Evolutionary conservation across 768 basidiomycete genomes (phyloP).

Genomic region (Suillus hirtellus): DNA sequence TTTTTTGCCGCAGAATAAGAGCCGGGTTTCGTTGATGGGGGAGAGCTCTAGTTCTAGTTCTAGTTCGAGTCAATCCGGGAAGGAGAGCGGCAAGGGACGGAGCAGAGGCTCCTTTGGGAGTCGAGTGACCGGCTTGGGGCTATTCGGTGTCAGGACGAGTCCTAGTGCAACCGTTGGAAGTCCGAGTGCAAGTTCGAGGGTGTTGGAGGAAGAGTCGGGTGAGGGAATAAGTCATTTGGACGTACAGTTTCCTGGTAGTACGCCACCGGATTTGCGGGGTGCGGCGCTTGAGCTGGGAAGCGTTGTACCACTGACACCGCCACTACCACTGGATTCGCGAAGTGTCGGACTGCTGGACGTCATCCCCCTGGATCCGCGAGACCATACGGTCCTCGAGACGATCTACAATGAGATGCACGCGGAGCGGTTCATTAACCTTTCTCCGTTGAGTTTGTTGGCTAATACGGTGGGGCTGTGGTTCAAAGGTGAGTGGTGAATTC

Average conservation of each 20-base stretch:
- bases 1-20: constrained; percentile 7
- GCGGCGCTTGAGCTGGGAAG: background rate
- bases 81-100: background rate
- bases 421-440: constrained; percentile 64
- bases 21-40: constrained; percentile 2
- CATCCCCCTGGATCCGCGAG: constrained; percentile 53
- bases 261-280: background rate
- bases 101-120: background rate
- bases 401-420: constrained; percentile 72
- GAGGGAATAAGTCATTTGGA: background rate
- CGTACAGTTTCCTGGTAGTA: background rate
- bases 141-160: background rate
- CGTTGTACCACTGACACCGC: background rate
- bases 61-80: background rate
- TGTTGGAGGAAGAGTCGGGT: background rate
- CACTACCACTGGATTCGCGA: background rate
- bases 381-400: constrained; percentile 62
- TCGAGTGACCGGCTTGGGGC: background rate
- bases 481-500: constrained; percentile 43
- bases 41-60: background rate
- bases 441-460: constrained; percentile 60
- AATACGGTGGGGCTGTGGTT: constrained; percentile 62
- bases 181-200: background rate
- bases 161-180: background rate
- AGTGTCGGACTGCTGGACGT: background rate